phyloP scores from a whole-genome alignment of 1,139 yeast species.

The Ashbya aceris region DNA sequence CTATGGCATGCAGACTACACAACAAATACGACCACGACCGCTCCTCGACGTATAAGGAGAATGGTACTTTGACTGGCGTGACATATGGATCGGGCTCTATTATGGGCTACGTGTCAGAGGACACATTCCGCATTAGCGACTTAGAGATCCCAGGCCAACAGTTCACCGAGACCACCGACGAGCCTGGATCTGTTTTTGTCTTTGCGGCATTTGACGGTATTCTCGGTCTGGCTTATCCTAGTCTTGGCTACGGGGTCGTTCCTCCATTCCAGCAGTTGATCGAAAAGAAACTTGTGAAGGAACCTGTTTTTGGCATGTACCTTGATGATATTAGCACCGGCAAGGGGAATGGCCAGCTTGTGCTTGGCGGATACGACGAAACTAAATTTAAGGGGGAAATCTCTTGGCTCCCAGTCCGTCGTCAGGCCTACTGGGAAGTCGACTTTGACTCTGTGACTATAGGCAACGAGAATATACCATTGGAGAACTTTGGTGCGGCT shows the following conservation, averaged over 20 bases:
- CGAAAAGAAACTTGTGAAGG: constrained; percentile 68
- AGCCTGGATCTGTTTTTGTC: constrained; percentile 96
- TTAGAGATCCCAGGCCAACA: constrained; percentile 77
- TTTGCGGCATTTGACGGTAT: constrained; percentile 98
- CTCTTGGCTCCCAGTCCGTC: constrained; percentile 93
- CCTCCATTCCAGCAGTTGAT: constrained; percentile 94
- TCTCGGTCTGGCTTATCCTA: constrained; percentile 60
- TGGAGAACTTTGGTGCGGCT: constrained; percentile 85
- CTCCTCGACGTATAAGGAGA: constrained; percentile 72
- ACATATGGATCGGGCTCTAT: constrained; percentile 88
- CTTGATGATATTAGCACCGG: constrained; percentile 60
- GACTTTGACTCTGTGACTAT: constrained; percentile 80
- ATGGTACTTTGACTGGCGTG: constrained; percentile 77
- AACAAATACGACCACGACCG: constrained; percentile 74
- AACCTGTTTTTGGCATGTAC: constrained; percentile 79
- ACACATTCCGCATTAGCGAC: constrained; percentile 71
- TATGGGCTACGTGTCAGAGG: constrained; percentile 87
- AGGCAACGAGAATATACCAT: constrained; percentile 83
- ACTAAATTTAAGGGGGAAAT: constrained; percentile 68
- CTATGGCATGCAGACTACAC: constrained; percentile 92
- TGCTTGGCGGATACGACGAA: constrained; percentile 88
- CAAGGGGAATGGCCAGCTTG: constrained; percentile 55
- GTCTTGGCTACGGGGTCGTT: constrained; percentile 53
- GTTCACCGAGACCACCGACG: constrained; percentile 93
- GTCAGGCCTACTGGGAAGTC: constrained; percentile 99